Conservation (phyloP, 495 filamentous ascomycete genomes). For the Parathielavia appendiculata region DNA sequence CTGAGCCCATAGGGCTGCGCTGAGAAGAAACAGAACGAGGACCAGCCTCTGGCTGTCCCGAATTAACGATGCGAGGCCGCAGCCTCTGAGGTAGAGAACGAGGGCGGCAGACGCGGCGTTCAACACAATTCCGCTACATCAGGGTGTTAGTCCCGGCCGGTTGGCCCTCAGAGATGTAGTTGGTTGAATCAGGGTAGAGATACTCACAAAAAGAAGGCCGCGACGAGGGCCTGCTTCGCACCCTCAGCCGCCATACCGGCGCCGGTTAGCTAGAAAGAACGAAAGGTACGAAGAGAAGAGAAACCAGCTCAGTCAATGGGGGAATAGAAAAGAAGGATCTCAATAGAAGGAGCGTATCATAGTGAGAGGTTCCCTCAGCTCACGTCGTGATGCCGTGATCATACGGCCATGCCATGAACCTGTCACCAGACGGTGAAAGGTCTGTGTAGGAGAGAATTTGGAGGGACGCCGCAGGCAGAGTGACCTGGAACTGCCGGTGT, state of each 20-base stretch:
- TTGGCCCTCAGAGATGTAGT: not conserved
- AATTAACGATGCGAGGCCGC: slow-evolving; percentile 43
- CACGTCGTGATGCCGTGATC: slow-evolving; percentile 22
- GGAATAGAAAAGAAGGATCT: slow-evolving; percentile 31
- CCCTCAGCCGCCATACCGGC: slow-evolving; percentile 44
- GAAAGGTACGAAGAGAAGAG: slow-evolving; percentile 34
- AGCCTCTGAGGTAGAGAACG: slow-evolving; percentile 47
- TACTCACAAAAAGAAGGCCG: slow-evolving; percentile 52
- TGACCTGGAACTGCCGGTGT: not conserved
- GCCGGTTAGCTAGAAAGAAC: slow-evolving; percentile 20
- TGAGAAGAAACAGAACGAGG: slow-evolving; percentile 51
- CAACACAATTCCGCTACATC: slow-evolving; percentile 45
- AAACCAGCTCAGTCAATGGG: slow-evolving; percentile 51
- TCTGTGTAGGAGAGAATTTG: slow-evolving; percentile 21
- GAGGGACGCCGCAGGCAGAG: slow-evolving; percentile 9
- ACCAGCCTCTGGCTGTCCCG: slow-evolving; percentile 59
- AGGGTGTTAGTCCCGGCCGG: not conserved
- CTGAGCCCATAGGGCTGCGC: slow-evolving; percentile 48
- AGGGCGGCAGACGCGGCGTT: slow-evolving; percentile 48
- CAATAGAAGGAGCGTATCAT: slow-evolving; percentile 32
- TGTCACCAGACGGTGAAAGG: slow-evolving; percentile 20
- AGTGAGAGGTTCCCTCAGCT: slow-evolving; percentile 23
- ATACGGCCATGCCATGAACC: slow-evolving; percentile 20
- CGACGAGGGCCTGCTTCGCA: slow-evolving; percentile 46
- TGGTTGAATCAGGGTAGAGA: not conserved